These are phyloP conservation scores for Suhomyces choctaworum DNA, from an alignment of 1,139 yeast genomes.

Conservation along the genomic window DNA sequence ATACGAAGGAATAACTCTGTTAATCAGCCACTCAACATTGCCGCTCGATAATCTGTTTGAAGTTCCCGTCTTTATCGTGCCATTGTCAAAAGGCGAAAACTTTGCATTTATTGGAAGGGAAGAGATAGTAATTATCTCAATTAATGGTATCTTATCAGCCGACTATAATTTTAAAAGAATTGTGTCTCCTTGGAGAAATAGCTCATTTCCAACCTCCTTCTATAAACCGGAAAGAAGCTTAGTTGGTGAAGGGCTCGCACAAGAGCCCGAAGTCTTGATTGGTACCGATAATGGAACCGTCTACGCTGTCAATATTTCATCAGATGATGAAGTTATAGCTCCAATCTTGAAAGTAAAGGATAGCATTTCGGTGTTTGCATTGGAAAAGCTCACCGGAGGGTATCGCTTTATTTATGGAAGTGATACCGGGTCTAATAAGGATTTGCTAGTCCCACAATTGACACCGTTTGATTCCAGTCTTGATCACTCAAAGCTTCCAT, in stretches of 20 bases:
- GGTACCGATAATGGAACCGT: conserved; percentile 45
- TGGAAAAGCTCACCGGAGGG: conserved; percentile 23
- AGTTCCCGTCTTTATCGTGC: conserved; percentile 42
- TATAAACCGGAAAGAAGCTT: conserved; percentile 26
- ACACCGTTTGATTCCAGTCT: conserved; percentile 10
- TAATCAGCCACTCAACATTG: conserved; percentile 29
- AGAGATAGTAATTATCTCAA: conserved; percentile 31
- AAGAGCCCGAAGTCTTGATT: conserved; percentile 37
- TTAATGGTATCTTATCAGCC: conserved; percentile 50
- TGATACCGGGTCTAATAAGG: conserved; percentile 37
- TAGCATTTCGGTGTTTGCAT: conserved; percentile 34
- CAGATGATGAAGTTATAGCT: conserved; percentile 6
- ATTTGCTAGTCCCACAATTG: conserved; percentile 22
- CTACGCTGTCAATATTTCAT: conserved; percentile 27
- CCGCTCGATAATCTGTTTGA: conserved; percentile 41
- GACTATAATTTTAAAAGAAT: conserved; percentile 35
- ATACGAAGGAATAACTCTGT: conserved; percentile 23
- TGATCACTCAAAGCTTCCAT: conserved; percentile 12
- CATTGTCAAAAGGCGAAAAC: conserved; percentile 28
- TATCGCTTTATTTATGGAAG: conserved; percentile 34
- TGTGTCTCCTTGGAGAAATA: conserved; percentile 17
- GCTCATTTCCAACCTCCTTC: conserved; percentile 42
- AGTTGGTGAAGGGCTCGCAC: conserved; percentile 4
- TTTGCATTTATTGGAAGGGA: conserved; percentile 36
- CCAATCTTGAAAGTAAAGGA: conserved; percentile 34